Conservation (phyloP, 2,329 filamentous ascomycete genomes). For the Xylariaceae sp. region DNA sequence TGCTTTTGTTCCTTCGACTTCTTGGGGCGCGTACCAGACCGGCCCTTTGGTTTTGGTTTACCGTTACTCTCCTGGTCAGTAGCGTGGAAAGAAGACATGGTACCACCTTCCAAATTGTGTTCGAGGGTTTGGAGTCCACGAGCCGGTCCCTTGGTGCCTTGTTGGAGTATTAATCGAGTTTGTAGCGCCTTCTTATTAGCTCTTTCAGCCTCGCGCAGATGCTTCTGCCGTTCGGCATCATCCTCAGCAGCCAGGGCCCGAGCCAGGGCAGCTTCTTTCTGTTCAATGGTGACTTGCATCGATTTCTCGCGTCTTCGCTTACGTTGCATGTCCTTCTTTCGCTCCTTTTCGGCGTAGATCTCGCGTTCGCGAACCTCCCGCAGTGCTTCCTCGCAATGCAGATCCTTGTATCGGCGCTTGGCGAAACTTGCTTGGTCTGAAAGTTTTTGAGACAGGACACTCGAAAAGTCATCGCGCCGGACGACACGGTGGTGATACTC, state of each 20-base stretch:
- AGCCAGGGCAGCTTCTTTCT: slow-evolving; percentile 76
- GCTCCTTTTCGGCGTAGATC: slow-evolving; percentile 90
- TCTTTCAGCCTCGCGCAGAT: slow-evolving; percentile 79
- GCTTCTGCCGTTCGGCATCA: slow-evolving; percentile 73
- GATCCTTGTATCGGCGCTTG: slow-evolving; percentile 67
- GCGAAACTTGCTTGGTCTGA: slow-evolving; percentile 63
- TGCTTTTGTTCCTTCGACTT: slow-evolving; percentile 87
- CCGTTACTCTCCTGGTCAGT: slow-evolving; percentile 48
- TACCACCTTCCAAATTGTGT: slow-evolving; percentile 76
- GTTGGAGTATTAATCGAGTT: slow-evolving; percentile 80
- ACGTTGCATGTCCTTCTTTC: slow-evolving; percentile 99
- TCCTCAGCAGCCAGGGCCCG: slow-evolving; percentile 74
- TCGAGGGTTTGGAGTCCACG: slow-evolving; percentile 64
- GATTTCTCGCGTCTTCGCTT: slow-evolving; percentile 95
- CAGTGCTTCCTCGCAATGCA: slow-evolving; percentile 74
- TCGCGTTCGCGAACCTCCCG: slow-evolving; percentile 86
- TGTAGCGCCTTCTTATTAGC: slow-evolving; percentile 90
- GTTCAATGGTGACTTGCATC: slow-evolving; percentile 85
- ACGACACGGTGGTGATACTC: slow-evolving; percentile 62
- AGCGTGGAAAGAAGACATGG: slow-evolving; percentile 77
- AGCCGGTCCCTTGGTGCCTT: slow-evolving; percentile 74
- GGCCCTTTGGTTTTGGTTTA: slow-evolving; percentile 46
- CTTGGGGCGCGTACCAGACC: slow-evolving; percentile 66
- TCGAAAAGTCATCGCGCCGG: slow-evolving; percentile 55
- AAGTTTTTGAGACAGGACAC: slow-evolving; percentile 55